These are phyloP conservation scores for Ensete glaucum DNA, from an alignment of 176 grass and related monocot species.

Conservation along the genomic window DNA sequence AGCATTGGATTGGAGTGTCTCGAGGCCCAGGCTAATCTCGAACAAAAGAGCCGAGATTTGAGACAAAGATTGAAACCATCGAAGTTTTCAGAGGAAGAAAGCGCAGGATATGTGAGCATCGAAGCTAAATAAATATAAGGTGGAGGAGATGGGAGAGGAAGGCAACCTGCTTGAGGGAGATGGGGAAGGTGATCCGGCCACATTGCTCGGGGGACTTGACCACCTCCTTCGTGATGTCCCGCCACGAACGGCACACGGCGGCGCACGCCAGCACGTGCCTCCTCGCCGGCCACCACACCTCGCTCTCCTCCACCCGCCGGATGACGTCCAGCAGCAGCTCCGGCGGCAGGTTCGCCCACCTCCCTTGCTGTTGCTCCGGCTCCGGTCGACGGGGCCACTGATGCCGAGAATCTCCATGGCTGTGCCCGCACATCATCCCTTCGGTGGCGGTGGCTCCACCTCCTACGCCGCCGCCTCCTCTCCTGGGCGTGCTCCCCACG, in stretches of 20 bases:
- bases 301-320: conserved; percentile 77
- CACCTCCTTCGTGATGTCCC: conserved; percentile 79
- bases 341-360: conserved; percentile 85
- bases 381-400: conserved; percentile 37
- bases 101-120: too few relatives aligned
- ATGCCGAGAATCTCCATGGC: conserved; percentile 37
- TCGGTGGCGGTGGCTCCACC: conserved; percentile 22
- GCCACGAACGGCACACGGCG: conserved; percentile 85
- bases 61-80: neutral
- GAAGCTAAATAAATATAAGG: conserved; percentile 9
- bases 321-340: conserved; percentile 94
- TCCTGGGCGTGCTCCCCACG: conserved; percentile 71
- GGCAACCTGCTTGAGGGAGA: conserved; percentile 89
- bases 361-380: conserved; percentile 46
- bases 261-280: conserved; percentile 73
- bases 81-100: neutral
- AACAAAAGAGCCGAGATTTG: neutral
- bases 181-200: conserved; percentile 85
- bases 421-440: conserved; percentile 27
- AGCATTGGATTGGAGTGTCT: conserved; percentile 80
- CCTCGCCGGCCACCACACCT: conserved; percentile 75
- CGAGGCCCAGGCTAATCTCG: conserved; percentile 53
- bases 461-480: conserved; percentile 27
- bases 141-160: neutral
- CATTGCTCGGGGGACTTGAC: conserved; percentile 81